Conservation (phyloP, 2,329 filamentous ascomycete genomes). For the Drechslerella dactyloides region DNA sequence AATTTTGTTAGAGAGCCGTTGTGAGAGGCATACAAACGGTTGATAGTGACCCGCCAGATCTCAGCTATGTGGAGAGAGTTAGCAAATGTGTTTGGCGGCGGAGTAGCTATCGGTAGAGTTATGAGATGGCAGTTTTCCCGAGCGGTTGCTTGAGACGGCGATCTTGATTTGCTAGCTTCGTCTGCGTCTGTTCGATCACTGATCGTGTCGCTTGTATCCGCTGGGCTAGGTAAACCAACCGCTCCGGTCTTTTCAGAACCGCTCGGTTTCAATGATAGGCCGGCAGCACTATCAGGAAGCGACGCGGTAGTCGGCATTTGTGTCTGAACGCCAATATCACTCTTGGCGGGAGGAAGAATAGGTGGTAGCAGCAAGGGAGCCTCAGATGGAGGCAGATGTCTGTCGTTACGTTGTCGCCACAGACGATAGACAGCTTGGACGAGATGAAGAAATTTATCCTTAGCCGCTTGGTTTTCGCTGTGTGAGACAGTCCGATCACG, state of each 20-base stretch:
- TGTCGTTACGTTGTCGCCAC: background rate
- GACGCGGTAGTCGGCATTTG: background rate
- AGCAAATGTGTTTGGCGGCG: conserved; percentile 12
- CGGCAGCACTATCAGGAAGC: background rate
- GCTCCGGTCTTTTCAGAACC: conserved; percentile 3
- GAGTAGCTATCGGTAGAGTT: background rate
- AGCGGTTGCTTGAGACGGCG: background rate
- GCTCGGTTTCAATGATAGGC: background rate
- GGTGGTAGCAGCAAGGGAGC: background rate
- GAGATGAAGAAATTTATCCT: background rate
- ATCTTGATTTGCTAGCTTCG: conserved; percentile 1
- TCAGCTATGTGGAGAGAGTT: conserved; percentile 30
- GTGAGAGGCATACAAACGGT: conserved; percentile 30
- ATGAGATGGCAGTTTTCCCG: background rate
- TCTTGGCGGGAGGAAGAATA: background rate
- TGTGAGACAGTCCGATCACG: background rate
- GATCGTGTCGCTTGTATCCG: conserved; percentile 8
- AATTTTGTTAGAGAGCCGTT: conserved; percentile 46
- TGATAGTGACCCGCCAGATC: conserved; percentile 44
- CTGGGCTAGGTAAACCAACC: conserved; percentile 7
- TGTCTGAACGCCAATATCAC: background rate
- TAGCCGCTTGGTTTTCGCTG: background rate
- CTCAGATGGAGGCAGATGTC: background rate
- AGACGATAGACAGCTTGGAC: background rate
- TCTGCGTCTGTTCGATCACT: conserved; percentile 1